Base-by-base conservation (phyloP, 352 stramenopile species). In the Pythium aristosporum region DNA sequence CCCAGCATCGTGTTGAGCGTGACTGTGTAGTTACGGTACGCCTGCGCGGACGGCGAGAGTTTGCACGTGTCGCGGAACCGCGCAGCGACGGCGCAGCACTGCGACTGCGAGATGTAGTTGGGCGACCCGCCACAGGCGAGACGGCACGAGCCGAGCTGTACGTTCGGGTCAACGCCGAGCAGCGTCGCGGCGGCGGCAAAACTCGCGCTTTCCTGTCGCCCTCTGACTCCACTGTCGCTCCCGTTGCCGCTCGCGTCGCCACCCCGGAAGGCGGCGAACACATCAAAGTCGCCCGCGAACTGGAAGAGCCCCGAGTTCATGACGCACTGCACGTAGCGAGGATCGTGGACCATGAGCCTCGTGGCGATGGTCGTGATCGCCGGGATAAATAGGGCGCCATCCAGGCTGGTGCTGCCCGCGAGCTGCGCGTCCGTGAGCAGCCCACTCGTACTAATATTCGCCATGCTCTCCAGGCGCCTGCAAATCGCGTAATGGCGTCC, bases 251-350 rank as follows among this genome's bases (percentile, higher is more conserved):
- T 39, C 16, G 32, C 28, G 21, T 32, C 37, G 25, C 39, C 42
- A 51, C 37, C n/a, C 30, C 28, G 18, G 16, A 37, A 44, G 5
- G 25, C 30, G 21, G 30, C 34, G 42, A 23, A 34, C 15, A 9
- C 28, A 2, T 41, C 8, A 9, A 36, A 52, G 43, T 58, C 36
- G 36, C 43, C 21, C 9, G 54, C 20, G 36, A 80, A 39, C 49
- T 75, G 61, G 57, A 89, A 87, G 51, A 89, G 72, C 37, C 80
- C 80, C 23, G 78, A 79, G 66, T 89, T 89, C 76, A 87, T 87
- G 59, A 87, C 58, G 66, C 80, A 89, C 36, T 77, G 52, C 36
- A 74, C 74, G 61, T 89, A 89, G 36, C 67, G 43, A 50, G 64
- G 62, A 58, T 89, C 80, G 20, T 70, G 58, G 13, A 56, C 30